These are phyloP conservation scores for Citrus unshiu DNA, from an alignment of 345 rosid species.

Conservation along the genomic window DNA sequence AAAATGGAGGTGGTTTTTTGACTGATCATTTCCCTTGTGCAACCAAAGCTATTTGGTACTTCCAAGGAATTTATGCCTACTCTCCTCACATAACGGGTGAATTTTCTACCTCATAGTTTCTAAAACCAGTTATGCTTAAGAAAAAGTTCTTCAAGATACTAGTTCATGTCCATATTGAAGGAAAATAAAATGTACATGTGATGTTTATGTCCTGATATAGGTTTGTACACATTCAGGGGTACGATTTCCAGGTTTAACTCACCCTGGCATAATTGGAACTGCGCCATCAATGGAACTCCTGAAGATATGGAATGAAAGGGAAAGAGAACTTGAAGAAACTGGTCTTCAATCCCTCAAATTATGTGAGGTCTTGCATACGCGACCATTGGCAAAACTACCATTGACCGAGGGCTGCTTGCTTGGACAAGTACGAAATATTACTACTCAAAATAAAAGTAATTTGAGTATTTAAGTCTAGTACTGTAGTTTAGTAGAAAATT, in stretches of 20 bases:
- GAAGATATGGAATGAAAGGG: constrained; percentile 78
- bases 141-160: background rate
- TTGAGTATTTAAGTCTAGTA: background rate
- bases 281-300: constrained; percentile 84
- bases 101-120: background rate
- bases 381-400: constrained; percentile 79
- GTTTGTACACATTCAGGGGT: constrained; percentile 47
- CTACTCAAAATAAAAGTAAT: background rate
- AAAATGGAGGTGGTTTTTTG: constrained; percentile 83
- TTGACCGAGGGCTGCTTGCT: constrained; percentile 67
- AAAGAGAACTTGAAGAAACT: constrained; percentile 66
- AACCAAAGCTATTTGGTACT: constrained; percentile 91
- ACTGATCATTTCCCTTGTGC: constrained; percentile 93
- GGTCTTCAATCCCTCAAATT: constrained; percentile 44
- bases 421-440: constrained; percentile 45
- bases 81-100: constrained; percentile 90
- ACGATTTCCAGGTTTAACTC: constrained; percentile 82
- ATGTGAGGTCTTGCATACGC: constrained; percentile 75
- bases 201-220: constrained; percentile 2
- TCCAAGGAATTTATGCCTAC: constrained; percentile 84
- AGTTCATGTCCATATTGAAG: background rate
- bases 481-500: background rate
- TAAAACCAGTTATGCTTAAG: background rate
- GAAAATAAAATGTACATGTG: background rate
- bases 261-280: constrained; percentile 84